Base-by-base conservation (phyloP, 768 basidiomycete genomes). In the Rhodotorula paludigena region DNA sequence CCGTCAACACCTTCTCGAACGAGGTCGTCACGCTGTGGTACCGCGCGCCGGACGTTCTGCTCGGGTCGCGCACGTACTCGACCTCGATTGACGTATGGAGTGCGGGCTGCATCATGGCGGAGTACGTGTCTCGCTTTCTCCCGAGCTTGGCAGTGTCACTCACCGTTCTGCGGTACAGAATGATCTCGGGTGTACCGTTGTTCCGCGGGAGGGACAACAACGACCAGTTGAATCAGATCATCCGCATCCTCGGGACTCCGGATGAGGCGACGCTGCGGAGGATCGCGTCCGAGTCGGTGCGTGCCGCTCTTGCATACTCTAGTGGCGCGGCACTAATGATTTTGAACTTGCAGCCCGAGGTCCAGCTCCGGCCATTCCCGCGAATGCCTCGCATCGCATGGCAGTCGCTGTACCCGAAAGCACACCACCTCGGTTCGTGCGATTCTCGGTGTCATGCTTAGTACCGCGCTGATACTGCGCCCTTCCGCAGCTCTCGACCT, bases 11-110 rank as follows among this genome's bases (percentile, higher is more conserved):
- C 1, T 99, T 98, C 79, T 92, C 90, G 25, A 99, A 99, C 77
- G 96, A 99, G 85, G 96, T 99, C 64, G 96, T 98, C 30, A 99
- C 96, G 36, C 80, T 98, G 21, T 99, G 96, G 96, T 99, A 99
- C 78, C 87, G 96, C 60, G 93, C 96, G 3, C 96, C 96, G 0
- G 96, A 99, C 76, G 96, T 99, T 49, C 84, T 99, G 33, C 85
- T 99, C 71, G 96, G 96, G 58, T 94, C 92, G 30, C 84, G 96
- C 66, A 98, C 94, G 28, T 99, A 99, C 78, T 93, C 88, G 80
- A 98, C 96, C 5, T 92, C 90, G 38, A 98, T 99, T 74, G 96
- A 99, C 78, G 89, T 98, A 57, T 99, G 96, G 96, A 92, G 90
- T 21, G 94, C 92, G 64, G 96, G 96, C 16, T 98, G 96, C 78